phyloP scores from a whole-genome alignment of 2,329 filamentous ascomycete species.

The Fusarium incarnatum region DNA sequence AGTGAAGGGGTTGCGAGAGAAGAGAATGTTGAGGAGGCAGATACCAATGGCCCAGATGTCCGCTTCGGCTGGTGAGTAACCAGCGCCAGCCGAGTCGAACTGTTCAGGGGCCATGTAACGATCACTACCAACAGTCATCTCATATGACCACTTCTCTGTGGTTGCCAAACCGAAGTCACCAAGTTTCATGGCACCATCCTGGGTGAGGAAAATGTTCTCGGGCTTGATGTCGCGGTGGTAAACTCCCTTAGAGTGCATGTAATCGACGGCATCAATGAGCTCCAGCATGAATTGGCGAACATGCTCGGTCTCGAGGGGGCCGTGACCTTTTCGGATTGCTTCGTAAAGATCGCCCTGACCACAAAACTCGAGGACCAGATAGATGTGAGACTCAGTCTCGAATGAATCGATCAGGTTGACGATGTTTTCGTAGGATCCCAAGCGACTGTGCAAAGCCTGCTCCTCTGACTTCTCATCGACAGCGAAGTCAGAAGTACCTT shows the following conservation, averaged over 20 bases:
- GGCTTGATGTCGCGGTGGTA: conserved; percentile 99
- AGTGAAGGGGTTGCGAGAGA: conserved; percentile 96
- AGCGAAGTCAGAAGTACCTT: conserved; percentile 72
- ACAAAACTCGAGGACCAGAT: conserved; percentile 95
- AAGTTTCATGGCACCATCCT: conserved; percentile 91
- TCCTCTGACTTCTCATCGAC: conserved; percentile 88
- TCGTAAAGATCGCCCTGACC: conserved; percentile 96
- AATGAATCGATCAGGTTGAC: conserved; percentile 93
- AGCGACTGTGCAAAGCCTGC: conserved; percentile 79
- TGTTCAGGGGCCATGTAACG: conserved; percentile 99
- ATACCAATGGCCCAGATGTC: conserved; percentile 98
- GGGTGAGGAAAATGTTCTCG: conserved; percentile 96
- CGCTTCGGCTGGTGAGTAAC: conserved; percentile 92
- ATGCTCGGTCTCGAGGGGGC: conserved; percentile 93
- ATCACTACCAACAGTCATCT: conserved; percentile 95
- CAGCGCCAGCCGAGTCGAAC: conserved; percentile 86
- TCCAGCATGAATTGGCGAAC: conserved; percentile 98
- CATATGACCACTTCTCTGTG: conserved; percentile 87
- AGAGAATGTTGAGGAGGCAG: conserved; percentile 94
- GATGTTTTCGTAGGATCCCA: conserved; percentile 87
- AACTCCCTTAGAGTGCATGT: conserved; percentile 90
- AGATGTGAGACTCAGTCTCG: conserved; percentile 90
- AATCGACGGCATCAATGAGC: conserved; percentile 87
- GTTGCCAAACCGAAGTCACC: conserved; percentile 97
- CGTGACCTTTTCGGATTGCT: conserved; percentile 88